Percentiles rank a stretch among this genome's conserved stretches.
These are phyloP conservation scores for Elaeis oleifera DNA, from an alignment of 202 grass and related monocot species.

Conservation along the genomic window DNA sequence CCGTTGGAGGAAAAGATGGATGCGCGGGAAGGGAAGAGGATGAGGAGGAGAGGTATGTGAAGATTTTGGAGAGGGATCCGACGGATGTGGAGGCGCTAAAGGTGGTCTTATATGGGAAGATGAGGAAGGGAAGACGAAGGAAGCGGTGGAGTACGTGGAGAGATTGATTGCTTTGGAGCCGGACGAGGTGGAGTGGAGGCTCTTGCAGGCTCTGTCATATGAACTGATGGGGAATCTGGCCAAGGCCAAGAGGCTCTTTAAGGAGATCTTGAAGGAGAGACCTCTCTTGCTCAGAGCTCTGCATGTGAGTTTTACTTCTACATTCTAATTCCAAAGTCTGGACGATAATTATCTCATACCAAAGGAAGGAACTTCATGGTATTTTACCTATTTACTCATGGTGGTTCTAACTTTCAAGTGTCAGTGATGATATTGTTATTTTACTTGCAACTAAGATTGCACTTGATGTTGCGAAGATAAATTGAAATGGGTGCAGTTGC, in stretches of 20 bases:
- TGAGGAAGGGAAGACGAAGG: slow-evolving; percentile 56
- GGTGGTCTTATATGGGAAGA: slow-evolving; percentile 54
- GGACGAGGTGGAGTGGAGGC: slow-evolving; percentile 65
- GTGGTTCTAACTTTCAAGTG: background rate
- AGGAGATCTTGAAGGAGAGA: slow-evolving; percentile 50
- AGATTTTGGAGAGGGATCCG: slow-evolving; percentile 38
- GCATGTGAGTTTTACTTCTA: slow-evolving; percentile 47
- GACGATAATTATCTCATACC: too few species aligned
- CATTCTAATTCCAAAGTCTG: too few species aligned
- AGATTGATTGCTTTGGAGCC: slow-evolving; percentile 53
- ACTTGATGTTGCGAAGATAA: too few species aligned
- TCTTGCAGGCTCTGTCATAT: slow-evolving; percentile 62
- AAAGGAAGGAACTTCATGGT: too few species aligned
- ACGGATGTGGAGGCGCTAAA: slow-evolving; percentile 64
- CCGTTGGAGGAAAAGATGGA: slow-evolving; percentile 28
- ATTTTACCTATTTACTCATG: too few species aligned
- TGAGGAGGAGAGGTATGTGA: slow-evolving; percentile 57
- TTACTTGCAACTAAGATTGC: too few species aligned
- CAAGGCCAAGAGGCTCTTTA: slow-evolving; percentile 58
- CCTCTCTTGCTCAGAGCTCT: slow-evolving; percentile 71
- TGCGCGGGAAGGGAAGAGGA: slow-evolving; percentile 20
- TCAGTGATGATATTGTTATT: too few species aligned
- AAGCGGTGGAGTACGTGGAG: slow-evolving; percentile 41
- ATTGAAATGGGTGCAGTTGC: too few species aligned
- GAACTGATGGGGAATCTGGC: slow-evolving; percentile 57